Evolutionary conservation across 2,329 filamentous ascomycete genomes (phyloP).

Genomic region (Hirsutella minnesotensis): DNA sequence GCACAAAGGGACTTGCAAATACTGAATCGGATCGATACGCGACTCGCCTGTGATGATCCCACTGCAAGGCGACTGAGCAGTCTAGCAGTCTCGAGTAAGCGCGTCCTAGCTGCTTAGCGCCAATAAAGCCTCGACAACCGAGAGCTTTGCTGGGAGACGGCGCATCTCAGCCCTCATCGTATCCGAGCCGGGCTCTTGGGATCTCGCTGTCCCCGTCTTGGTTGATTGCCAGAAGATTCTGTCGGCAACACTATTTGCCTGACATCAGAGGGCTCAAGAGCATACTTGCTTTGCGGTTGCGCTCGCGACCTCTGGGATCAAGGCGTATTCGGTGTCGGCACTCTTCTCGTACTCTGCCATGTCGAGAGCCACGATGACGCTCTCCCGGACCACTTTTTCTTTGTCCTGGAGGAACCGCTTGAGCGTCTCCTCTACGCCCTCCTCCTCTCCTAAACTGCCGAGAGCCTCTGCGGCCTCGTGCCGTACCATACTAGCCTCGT

Average conservation of each 20-base stretch:
- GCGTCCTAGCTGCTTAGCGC: no score
- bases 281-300: conserved; percentile 22
- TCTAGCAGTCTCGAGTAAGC: no score
- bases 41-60: no score
- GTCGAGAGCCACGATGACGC: conserved; percentile 87
- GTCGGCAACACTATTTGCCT: no score
- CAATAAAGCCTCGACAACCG: no score
- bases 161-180: no score
- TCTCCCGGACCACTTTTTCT: conserved; percentile 88
- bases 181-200: no score
- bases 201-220: conserved; percentile 25
- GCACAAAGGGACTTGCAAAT: no score
- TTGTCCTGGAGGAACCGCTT: conserved; percentile 78
- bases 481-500: conserved; percentile 90
- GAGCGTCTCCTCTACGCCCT: conserved; percentile 79
- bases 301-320: conserved; percentile 57
- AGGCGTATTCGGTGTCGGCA: conserved; percentile 79
- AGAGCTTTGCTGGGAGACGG: no score
- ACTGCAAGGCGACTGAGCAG: no score
- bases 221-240: no score
- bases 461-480: conserved; percentile 96
- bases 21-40: no score
- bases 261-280: conserved; percentile 19
- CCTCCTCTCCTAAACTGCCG: conserved; percentile 84
- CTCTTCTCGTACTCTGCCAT: conserved; percentile 96